Evolutionary conservation across 148 eudicot species (phyloP).

Genomic region (Salicornia ramosissima): DNA sequence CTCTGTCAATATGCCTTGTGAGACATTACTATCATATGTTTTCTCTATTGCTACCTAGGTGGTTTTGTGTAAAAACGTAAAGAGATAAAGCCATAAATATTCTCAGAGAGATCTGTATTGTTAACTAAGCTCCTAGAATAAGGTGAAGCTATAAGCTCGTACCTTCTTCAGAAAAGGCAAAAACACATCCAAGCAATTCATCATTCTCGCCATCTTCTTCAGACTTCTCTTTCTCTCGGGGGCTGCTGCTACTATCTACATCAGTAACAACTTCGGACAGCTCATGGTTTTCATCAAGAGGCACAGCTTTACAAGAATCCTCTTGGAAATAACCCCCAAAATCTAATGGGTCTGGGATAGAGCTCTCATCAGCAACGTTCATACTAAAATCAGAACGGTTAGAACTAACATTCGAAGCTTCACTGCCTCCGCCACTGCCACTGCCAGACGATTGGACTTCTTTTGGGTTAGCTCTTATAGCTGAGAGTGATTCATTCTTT

Average conservation of each 20-base stretch:
- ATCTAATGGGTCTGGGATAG: slow-evolving; percentile 52
- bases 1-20: too few species aligned
- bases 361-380: slow-evolving; percentile 67
- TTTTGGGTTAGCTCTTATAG: slow-evolving; percentile 35
- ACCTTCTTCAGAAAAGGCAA: slow-evolving; percentile 96
- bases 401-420: slow-evolving; percentile 59
- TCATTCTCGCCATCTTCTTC: slow-evolving; percentile 86
- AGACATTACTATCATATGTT: neutral
- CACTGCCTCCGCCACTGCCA: slow-evolving; percentile 57
- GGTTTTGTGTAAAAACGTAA: too few species aligned
- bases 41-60: too few species aligned
- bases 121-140: neutral
- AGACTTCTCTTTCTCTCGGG: slow-evolving; percentile 46
- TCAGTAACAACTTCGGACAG: slow-evolving; percentile 52
- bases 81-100: neutral
- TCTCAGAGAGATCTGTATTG: neutral
- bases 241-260: slow-evolving; percentile 60
- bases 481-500: slow-evolving; percentile 23
- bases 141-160: slow-evolving; percentile 13
- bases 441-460: slow-evolving; percentile 56
- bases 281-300: slow-evolving; percentile 45
- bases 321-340: slow-evolving; percentile 72
- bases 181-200: slow-evolving; percentile 81
- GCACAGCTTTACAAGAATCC: slow-evolving; percentile 75
- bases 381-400: slow-evolving; percentile 72